A percentile compares a stretch with the other conserved stretches of the same genome.
Conservation (phyloP, 2,329 filamentous ascomycete species). For the Aspergillus sp. region DNA sequence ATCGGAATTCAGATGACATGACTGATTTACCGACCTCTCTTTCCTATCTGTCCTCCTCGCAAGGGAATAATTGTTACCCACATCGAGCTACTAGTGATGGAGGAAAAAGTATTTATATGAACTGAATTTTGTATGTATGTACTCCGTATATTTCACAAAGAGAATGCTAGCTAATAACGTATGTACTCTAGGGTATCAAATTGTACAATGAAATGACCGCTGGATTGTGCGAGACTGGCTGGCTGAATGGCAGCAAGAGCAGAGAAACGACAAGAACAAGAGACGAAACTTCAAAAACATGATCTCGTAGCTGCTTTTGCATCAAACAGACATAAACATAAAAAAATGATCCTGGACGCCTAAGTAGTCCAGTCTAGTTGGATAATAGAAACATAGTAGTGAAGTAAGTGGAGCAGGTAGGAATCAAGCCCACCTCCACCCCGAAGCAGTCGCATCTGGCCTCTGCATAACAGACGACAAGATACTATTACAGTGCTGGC, state of each 20-base stretch:
- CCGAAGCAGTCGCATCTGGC: slow-evolving; percentile 26
- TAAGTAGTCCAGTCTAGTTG: too few relatives aligned
- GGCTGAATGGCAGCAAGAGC: neutral
- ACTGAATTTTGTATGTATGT: neutral
- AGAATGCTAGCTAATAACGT: neutral
- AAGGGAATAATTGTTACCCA: too few relatives aligned
- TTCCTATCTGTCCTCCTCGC: too few relatives aligned
- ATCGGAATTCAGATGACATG: too few relatives aligned
- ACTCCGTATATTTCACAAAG: neutral
- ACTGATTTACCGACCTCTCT: too few relatives aligned
- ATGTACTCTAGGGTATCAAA: slow-evolving; percentile 1
- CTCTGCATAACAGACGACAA: slow-evolving; percentile 27
- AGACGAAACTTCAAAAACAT: neutral
- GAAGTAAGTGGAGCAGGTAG: neutral
- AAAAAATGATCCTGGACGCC: too few relatives aligned
- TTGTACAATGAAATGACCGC: neutral
- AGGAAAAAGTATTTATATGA: too few relatives aligned
- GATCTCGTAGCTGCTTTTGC: neutral
- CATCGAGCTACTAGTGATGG: neutral
- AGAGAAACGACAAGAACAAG: neutral
- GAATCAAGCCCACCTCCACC: slow-evolving; percentile 42
- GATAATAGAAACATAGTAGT: neutral
- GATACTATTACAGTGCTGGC: slow-evolving; percentile 18
- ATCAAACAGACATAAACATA: neutral
- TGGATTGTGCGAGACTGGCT: too few relatives aligned